A percentile compares a stretch with the other conserved stretches of the same genome.
Conservation (phyloP, 208 protist species). For the Trypanosoma mega region DNA sequence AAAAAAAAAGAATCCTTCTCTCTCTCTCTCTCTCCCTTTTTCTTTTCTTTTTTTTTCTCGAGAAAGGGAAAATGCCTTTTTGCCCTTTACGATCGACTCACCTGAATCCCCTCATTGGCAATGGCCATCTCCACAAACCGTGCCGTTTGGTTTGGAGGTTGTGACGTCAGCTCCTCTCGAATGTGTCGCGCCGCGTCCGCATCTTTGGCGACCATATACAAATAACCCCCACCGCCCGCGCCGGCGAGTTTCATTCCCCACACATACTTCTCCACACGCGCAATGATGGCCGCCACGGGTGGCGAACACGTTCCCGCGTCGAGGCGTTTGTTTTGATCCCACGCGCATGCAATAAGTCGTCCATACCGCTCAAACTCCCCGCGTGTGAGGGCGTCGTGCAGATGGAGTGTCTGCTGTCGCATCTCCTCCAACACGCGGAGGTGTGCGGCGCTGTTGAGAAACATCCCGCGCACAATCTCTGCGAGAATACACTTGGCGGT, state of each 20-base stretch:
- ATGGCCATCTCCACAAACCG: slow-evolving; percentile 56
- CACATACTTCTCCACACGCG: slow-evolving; percentile 37
- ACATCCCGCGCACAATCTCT: slow-evolving; percentile 44
- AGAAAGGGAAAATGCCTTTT: too few species aligned
- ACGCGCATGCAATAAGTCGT: slow-evolving; percentile 34
- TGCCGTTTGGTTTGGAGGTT: slow-evolving; percentile 42
- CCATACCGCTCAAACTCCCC: slow-evolving; percentile 40
- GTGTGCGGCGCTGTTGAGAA: slow-evolving; percentile 32
- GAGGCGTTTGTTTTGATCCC: slow-evolving; percentile 54
- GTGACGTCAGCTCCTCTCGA: slow-evolving; percentile 29
- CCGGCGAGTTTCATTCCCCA: slow-evolving; percentile 50
- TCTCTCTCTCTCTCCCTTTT: too few species aligned
- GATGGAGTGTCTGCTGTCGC: slow-evolving; percentile 28
- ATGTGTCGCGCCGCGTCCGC: slow-evolving; percentile 33
- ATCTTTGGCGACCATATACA: slow-evolving; percentile 64
- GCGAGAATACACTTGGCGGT: slow-evolving; percentile 42
- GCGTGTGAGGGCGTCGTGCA: slow-evolving; percentile 45
- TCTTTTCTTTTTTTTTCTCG: too few species aligned
- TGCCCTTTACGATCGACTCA: slow-evolving; percentile 38
- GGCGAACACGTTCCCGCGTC: slow-evolving; percentile 34
- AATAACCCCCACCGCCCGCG: slow-evolving; percentile 68
- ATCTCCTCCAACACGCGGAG: slow-evolving; percentile 42
- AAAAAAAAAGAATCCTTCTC: too few species aligned
- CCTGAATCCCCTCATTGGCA: slow-evolving; percentile 34
- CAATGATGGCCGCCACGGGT: slow-evolving; percentile 39